phyloP scores from a whole-genome alignment of 176 grass and related monocot species.

The Bromus sterilis region DNA sequence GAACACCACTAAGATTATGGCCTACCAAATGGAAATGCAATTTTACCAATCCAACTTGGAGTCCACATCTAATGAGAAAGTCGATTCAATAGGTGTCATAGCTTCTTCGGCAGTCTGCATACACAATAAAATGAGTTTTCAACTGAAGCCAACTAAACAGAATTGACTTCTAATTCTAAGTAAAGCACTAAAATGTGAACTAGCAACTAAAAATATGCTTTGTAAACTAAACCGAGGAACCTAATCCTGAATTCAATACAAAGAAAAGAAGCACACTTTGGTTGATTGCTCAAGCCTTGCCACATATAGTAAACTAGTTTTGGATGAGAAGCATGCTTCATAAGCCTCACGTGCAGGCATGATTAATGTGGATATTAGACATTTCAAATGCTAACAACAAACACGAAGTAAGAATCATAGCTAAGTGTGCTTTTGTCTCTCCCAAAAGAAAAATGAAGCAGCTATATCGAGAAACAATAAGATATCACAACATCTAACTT shows the following conservation, averaged over 20 bases:
- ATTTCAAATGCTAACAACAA: neutral
- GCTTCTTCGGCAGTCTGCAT: constrained; percentile 88
- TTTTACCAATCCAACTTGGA: constrained; percentile 97
- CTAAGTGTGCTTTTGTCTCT: neutral
- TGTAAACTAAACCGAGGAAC: neutral
- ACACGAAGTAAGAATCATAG: neutral
- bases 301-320: neutral
- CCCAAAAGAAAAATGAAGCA: neutral
- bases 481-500: neutral
- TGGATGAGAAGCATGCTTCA: neutral
- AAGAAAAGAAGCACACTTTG: neutral
- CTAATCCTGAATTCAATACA: neutral
- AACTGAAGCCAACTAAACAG: neutral
- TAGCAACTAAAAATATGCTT: constrained; percentile 4
- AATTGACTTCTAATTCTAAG: neutral
- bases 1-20: constrained; percentile 8
- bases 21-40: neutral
- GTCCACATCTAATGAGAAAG: constrained; percentile 98
- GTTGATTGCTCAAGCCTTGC: neutral
- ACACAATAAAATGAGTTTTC: constrained; percentile 20
- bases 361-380: neutral
- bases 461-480: neutral
- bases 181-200: neutral
- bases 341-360: neutral
- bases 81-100: constrained; percentile 99